Percentiles rank a stretch among this genome's conserved stretches.
phyloP scores from a whole-genome alignment of 1,284 basidiomycete genomes.

The Malassezia obtusa region DNA sequence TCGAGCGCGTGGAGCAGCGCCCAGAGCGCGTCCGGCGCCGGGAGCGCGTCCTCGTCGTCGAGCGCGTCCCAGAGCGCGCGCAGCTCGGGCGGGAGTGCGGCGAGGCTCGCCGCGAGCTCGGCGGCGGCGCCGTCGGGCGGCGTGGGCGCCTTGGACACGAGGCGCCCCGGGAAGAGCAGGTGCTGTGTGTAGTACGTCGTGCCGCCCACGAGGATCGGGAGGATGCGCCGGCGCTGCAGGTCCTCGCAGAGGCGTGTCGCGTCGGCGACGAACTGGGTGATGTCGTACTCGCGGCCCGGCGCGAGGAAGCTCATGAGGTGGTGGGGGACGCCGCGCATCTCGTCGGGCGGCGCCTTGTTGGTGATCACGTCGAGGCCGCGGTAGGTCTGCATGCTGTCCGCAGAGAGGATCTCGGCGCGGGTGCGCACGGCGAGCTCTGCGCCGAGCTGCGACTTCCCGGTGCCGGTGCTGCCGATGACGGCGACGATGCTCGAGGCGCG shows the following conservation, averaged over 20 bases:
- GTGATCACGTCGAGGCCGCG: constrained; percentile 87
- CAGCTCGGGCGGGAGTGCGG: neutral
- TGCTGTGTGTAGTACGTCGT: constrained; percentile 98
- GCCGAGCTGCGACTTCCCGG: constrained; percentile 87
- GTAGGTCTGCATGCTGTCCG: constrained; percentile 97
- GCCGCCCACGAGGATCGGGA: constrained; percentile 86
- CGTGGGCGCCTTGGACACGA: constrained; percentile 25
- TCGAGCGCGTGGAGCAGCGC: constrained; percentile 64
- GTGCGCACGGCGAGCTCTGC: constrained; percentile 62
- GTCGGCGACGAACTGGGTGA: constrained; percentile 47
- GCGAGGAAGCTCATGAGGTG: constrained; percentile 76
- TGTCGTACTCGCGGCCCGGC: constrained; percentile 72
- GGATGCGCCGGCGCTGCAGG: constrained; percentile 53
- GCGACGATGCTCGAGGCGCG: constrained; percentile 54
- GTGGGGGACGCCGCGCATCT: constrained; percentile 74
- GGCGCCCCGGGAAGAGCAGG: constrained; percentile 53
- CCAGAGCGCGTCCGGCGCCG: constrained; percentile 55
- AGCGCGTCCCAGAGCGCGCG: constrained; percentile 8
- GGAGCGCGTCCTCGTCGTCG: neutral
- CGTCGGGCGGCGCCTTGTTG: constrained; percentile 73
- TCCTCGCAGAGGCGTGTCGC: constrained; percentile 55
- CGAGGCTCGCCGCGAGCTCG: neutral
- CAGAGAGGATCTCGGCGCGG: constrained; percentile 66
- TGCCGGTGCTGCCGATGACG: constrained; percentile 88
- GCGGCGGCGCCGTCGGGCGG: neutral